Conservation (phyloP, 768 basidiomycete genomes). For the Panaeolus papilionaceus region DNA sequence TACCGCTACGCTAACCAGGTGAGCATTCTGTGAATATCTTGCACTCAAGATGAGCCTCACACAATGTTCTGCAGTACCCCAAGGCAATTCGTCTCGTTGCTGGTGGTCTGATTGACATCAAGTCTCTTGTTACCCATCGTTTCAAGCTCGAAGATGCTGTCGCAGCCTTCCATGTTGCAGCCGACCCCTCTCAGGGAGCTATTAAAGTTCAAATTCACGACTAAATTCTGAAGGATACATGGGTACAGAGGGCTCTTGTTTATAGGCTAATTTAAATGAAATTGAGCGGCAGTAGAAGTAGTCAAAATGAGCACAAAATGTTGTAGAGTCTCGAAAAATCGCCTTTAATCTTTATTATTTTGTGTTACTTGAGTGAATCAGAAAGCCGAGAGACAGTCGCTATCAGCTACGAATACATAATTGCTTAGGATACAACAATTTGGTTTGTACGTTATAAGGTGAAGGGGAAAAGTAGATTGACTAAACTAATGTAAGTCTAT, state of each 20-base stretch:
- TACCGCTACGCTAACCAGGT: slow-evolving; percentile 74
- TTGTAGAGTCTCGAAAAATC: neutral
- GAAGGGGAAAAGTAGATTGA: neutral
- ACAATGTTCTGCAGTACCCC: slow-evolving; percentile 60
- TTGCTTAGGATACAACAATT: slow-evolving; percentile 7
- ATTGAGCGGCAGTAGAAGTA: neutral
- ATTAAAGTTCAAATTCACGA: slow-evolving; percentile 75
- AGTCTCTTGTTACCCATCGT: slow-evolving; percentile 81
- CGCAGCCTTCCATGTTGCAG: slow-evolving; percentile 80
- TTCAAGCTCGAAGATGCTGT: slow-evolving; percentile 76
- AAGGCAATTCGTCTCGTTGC: slow-evolving; percentile 86
- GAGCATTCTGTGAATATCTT: slow-evolving; percentile 16
- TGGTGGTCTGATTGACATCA: slow-evolving; percentile 71
- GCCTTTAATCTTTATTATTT: neutral
- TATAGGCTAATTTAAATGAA: neutral
- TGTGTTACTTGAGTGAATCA: neutral
- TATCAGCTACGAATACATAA: neutral
- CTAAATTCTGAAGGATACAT: slow-evolving; percentile 32
- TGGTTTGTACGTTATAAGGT: neutral
- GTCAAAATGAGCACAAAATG: neutral
- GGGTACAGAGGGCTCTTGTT: neutral
- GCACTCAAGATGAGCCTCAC: neutral
- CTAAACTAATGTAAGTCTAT: slow-evolving; percentile 4
- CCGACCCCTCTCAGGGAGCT: slow-evolving; percentile 68
- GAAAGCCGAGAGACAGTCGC: neutral